phyloP scores from a whole-genome alignment of 2,329 filamentous ascomycete genomes.

The Cladosporium phlei region DNA sequence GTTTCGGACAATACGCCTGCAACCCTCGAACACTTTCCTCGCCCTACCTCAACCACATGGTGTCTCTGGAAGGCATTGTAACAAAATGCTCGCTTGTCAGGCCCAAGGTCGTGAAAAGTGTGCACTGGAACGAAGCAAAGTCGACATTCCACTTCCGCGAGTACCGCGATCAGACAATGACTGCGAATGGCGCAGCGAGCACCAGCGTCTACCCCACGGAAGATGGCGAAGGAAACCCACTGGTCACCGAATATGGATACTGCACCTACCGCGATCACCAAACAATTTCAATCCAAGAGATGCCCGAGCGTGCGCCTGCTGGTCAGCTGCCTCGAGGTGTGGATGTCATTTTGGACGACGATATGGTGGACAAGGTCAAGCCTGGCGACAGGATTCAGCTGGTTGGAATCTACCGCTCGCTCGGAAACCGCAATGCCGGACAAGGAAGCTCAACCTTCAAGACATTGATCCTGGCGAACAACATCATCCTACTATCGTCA shows the following conservation, averaged over 20 bases:
- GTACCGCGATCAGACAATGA: conserved; percentile 97
- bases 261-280: conserved; percentile 95
- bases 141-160: conserved; percentile 83
- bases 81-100: conserved; percentile 92
- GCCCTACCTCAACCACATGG: conserved; percentile 88
- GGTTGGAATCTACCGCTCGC: conserved; percentile 90
- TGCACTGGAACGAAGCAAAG: conserved; percentile 88
- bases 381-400: conserved; percentile 94
- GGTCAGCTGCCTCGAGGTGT: conserved; percentile 93
- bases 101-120: conserved; percentile 96
- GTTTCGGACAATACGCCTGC: conserved; percentile 90
- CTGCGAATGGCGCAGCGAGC: conserved; percentile 75
- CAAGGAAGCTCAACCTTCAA: conserved; percentile 91
- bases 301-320: conserved; percentile 93
- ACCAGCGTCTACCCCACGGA: conserved; percentile 91
- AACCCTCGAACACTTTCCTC: conserved; percentile 91
- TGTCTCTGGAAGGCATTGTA: conserved; percentile 94
- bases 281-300: conserved; percentile 96
- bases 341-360: conserved; percentile 94
- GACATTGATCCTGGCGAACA: conserved; percentile 89
- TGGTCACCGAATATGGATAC: conserved; percentile 93
- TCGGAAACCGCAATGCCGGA: conserved; percentile 89
- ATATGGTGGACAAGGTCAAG: conserved; percentile 90
- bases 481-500: conserved; percentile 87
- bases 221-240: conserved; percentile 86